A percentile compares a stretch with the other conserved stretches of the same genome.
phyloP scores from a whole-genome alignment of 345 rosid species.

The Eucalyptus guilfoylei region DNA sequence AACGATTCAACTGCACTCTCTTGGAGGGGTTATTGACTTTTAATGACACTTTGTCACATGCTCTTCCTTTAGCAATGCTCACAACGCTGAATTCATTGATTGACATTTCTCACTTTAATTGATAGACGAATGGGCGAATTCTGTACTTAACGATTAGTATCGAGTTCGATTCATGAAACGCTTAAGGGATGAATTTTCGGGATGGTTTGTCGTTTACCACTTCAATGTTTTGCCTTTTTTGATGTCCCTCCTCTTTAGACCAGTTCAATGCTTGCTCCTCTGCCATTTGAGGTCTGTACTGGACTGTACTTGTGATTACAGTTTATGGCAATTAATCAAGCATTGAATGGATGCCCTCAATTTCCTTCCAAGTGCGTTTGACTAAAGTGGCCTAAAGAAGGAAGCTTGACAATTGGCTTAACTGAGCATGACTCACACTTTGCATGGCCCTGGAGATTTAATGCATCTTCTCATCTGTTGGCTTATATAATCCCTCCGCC shows the following conservation, averaged over 20 bases:
- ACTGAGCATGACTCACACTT: neutral
- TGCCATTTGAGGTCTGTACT: neutral
- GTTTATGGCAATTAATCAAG: neutral
- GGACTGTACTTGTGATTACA: neutral
- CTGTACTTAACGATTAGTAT: fast-evolving
- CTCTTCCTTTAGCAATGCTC: neutral
- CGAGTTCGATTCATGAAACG: fast-evolving
- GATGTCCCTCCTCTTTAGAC: neutral
- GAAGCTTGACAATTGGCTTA: neutral
- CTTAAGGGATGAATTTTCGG: neutral
- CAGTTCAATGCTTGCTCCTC: neutral
- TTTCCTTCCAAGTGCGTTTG: neutral
- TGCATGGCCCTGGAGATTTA: neutral
- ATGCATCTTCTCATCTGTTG: neutral
- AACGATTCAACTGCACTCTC: neutral
- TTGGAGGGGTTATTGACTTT: neutral
- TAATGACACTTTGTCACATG: neutral
- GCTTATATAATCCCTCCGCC: neutral
- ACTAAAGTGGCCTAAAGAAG: neutral
- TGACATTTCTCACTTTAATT: neutral
- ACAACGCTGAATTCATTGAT: fast-evolving
- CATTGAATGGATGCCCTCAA: neutral
- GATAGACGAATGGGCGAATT: neutral
- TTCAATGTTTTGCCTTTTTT: neutral
- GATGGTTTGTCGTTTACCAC: neutral